phyloP scores from a whole-genome alignment of 1,284 basidiomycete genomes.

The Puccinia coronata region DNA sequence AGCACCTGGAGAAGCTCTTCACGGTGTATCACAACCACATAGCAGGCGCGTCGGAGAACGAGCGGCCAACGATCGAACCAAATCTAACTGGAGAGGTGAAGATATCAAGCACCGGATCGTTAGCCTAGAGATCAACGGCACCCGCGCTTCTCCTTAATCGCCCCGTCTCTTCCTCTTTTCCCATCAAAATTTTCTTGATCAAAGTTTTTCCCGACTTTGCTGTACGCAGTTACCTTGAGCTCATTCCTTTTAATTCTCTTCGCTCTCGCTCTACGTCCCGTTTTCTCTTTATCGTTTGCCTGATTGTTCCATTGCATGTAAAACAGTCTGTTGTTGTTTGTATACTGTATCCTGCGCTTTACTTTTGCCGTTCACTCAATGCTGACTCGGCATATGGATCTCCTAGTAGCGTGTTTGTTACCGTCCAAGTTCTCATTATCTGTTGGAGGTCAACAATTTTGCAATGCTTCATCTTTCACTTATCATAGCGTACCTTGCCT shows the following conservation, averaged over 20 bases:
- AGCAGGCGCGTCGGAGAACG: not conserved
- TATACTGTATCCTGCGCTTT: conserved; percentile 17
- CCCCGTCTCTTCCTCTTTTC: not conserved
- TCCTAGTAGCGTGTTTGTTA: not conserved
- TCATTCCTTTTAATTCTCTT: conserved; percentile 4
- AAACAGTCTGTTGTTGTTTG: conserved; percentile 31
- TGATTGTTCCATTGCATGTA: conserved; percentile 8
- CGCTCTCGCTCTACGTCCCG: not conserved
- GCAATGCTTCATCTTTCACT: not conserved
- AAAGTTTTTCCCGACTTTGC: conserved; percentile 7
- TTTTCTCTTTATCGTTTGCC: not conserved
- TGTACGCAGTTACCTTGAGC: not conserved
- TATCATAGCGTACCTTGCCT: too few species aligned
- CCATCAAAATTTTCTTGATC: conserved; percentile 28
- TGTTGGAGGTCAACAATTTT: not conserved
- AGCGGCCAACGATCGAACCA: conserved; percentile 19
- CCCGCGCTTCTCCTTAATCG: not conserved
- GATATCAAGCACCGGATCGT: conserved; percentile 16
- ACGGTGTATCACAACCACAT: not conserved
- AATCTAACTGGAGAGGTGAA: conserved; percentile 43
- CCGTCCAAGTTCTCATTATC: not conserved
- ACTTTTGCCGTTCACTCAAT: not conserved
- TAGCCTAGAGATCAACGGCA: conserved; percentile 15
- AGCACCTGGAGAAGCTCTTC: not conserved
- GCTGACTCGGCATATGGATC: not conserved